Evolutionary conservation across 179 eudicot species (phyloP), one percentile per base, ranked within the genome.

Genomic region (Heliamphora pulchella): DNA sequence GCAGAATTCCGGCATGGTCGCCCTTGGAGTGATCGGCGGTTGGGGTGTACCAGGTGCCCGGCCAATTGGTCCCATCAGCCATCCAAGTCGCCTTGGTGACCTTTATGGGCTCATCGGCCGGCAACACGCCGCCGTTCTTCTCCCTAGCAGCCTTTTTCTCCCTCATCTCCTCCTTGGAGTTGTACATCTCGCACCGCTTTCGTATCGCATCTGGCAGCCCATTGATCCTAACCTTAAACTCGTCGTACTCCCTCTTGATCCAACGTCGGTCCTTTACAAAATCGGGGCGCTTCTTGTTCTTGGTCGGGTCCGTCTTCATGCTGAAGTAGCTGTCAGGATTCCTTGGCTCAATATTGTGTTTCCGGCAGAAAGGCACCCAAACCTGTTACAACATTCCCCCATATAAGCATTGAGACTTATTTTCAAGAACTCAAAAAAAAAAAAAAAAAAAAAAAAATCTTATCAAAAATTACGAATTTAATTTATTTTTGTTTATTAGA

Each of bases 11-110:
- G 13, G 94, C 93, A 82, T 92, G 97, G 80, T 92, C 94, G 39
- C 94, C 91, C 82, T 91, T 92, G 3, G 64, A 74, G 65, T 92
- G 97, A 79, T 92, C 97, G 59, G 92, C 81, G 2, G 75, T 68
- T 31, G 86, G 70, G 1, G 76, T 61, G 79, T 11, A 87, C 97
- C 97, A 92, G 7, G 93, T 89, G 17, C 97, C 97, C 0, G 97
- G 94, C 94, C 97, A 92, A 69, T 92, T 92, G 0, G 97, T 92
- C 6, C 92, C 97, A 80, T 92, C 94, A 14, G 94, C 93, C 97
- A 92, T 87, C 97, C 97, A 92, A 73, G 94, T 92, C 22, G 93
- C 97, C 62, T 90, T 89, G 13, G 66, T 20, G 44, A 63, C 70
- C 62, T 82, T 81, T 10, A 66, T 44, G 48, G 78, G 80, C 4